A percentile compares a stretch with the other conserved stretches of the same genome.
Conservation (phyloP, 371 early-diverging fungal species). For the Zancudomyces culisetae region DNA sequence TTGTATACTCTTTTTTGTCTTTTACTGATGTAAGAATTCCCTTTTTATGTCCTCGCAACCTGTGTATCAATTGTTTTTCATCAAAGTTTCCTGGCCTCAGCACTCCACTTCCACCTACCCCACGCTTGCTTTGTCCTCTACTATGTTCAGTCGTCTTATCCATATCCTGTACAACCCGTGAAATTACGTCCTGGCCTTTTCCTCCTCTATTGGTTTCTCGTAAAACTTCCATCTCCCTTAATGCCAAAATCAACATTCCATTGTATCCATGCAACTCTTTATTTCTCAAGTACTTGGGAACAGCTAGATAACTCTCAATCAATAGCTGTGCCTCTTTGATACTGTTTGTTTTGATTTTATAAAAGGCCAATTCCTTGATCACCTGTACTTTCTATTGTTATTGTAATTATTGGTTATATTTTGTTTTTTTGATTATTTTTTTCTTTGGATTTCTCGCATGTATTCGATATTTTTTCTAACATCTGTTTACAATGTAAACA, state of each 20-base stretch:
- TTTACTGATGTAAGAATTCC: too few species aligned
- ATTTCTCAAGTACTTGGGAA: not conserved
- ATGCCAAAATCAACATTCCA: not conserved
- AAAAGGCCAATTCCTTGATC: slow-evolving; percentile 1
- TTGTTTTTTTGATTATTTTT: too few species aligned
- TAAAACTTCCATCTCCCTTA: not conserved
- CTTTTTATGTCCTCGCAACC: too few species aligned
- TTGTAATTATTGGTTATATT: too few species aligned
- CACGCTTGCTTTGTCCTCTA: not conserved
- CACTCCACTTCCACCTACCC: not conserved
- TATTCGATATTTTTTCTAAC: too few species aligned
- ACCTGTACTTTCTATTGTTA: slow-evolving; percentile 1
- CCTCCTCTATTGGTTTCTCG: too few species aligned
- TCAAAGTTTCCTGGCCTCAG: too few species aligned
- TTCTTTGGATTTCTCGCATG: too few species aligned
- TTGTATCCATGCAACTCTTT: slow-evolving; percentile 2
- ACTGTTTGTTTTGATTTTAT: not conserved
- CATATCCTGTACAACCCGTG: too few species aligned
- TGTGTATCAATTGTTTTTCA: too few species aligned
- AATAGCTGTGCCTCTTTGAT: not conserved
- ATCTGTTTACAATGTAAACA: not conserved
- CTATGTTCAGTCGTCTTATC: not conserved
- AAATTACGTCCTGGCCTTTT: too few species aligned
- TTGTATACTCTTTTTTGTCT: too few species aligned
- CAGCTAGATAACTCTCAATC: not conserved